phyloP scores from a whole-genome alignment of 2,329 filamentous ascomycete species.

The Amesomyces nigricolor region DNA sequence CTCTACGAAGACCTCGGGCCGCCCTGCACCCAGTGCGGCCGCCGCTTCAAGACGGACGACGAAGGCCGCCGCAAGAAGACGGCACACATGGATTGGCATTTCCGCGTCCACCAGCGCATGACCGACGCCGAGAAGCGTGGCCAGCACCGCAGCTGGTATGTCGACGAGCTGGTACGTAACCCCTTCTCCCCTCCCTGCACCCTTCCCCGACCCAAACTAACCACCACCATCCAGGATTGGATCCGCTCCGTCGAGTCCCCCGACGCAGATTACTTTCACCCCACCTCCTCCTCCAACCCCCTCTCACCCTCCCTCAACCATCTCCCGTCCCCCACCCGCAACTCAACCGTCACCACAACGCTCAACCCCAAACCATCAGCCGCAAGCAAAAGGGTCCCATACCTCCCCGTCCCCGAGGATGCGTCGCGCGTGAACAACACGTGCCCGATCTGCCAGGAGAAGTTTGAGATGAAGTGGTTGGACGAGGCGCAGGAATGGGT shows the following conservation, averaged over 20 bases:
- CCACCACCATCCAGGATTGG: slow-evolving; percentile 65
- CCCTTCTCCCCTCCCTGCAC: slow-evolving; percentile 7
- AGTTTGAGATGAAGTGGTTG: slow-evolving; percentile 87
- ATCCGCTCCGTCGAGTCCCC: slow-evolving; percentile 73
- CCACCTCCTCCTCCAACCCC: slow-evolving; percentile 13
- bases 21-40: slow-evolving; percentile 85
- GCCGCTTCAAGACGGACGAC: slow-evolving; percentile 72
- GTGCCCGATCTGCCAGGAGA: slow-evolving; percentile 93
- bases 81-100: slow-evolving; percentile 96
- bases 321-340: neutral
- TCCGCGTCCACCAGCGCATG: slow-evolving; percentile 84
- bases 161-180: slow-evolving; percentile 70
- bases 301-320: neutral
- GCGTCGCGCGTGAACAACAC: slow-evolving; percentile 66
- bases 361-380: neutral
- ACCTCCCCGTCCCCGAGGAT: slow-evolving; percentile 79
- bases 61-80: slow-evolving; percentile 82
- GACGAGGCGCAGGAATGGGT: slow-evolving; percentile 95
- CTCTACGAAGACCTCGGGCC: slow-evolving; percentile 80
- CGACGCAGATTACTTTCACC: slow-evolving; percentile 51
- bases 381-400: slow-evolving; percentile 53
- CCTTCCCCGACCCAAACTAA: slow-evolving; percentile 6
- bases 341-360: neutral
- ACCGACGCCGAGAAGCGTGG: slow-evolving; percentile 79
- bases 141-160: slow-evolving; percentile 90